Evolutionary conservation across 1,284 basidiomycete genomes (phyloP).

Genomic region (Volvariella surrecta): DNA sequence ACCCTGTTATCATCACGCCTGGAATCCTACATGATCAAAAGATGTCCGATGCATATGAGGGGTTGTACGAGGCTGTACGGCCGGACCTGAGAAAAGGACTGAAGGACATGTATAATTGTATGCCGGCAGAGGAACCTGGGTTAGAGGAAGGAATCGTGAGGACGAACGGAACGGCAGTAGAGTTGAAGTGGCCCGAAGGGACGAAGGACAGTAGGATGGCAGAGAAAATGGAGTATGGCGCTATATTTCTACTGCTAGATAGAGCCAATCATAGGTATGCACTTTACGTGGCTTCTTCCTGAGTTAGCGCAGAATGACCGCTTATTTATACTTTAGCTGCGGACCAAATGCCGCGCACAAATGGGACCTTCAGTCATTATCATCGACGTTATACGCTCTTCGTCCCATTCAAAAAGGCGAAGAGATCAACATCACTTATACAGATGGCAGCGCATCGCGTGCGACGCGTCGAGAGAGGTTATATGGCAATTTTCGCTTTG

Average conservation of each 20-base stretch:
- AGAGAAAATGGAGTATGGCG: constrained; percentile 22
- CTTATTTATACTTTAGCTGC: constrained; percentile 18
- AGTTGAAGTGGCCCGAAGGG: constrained; percentile 18
- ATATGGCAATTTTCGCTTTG: constrained; percentile 23
- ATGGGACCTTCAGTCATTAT: constrained; percentile 23
- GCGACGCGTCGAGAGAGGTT: constrained; percentile 19
- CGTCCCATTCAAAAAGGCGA: constrained; percentile 23
- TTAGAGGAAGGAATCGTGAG: constrained; percentile 26
- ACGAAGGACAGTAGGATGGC: constrained; percentile 10
- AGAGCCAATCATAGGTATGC: constrained; percentile 28
- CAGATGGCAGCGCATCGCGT: constrained; percentile 21
- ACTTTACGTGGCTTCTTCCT: background rate
- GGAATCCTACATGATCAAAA: constrained; percentile 15
- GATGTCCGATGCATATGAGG: constrained; percentile 17
- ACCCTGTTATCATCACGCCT: constrained; percentile 28
- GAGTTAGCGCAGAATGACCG: background rate
- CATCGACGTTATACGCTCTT: constrained; percentile 25
- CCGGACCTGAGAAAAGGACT: constrained; percentile 15
- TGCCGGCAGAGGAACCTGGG: constrained; percentile 21
- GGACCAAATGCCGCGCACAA: constrained; percentile 29
- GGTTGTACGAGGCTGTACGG: constrained; percentile 18
- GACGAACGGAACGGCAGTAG: constrained; percentile 26
- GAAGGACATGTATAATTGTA: constrained; percentile 20
- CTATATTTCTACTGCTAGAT: constrained; percentile 25
- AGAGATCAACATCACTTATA: constrained; percentile 31